These are phyloP conservation scores for Trichosporon faecale DNA, from an alignment of 1,284 basidiomycete genomes.

Conservation along the genomic window DNA sequence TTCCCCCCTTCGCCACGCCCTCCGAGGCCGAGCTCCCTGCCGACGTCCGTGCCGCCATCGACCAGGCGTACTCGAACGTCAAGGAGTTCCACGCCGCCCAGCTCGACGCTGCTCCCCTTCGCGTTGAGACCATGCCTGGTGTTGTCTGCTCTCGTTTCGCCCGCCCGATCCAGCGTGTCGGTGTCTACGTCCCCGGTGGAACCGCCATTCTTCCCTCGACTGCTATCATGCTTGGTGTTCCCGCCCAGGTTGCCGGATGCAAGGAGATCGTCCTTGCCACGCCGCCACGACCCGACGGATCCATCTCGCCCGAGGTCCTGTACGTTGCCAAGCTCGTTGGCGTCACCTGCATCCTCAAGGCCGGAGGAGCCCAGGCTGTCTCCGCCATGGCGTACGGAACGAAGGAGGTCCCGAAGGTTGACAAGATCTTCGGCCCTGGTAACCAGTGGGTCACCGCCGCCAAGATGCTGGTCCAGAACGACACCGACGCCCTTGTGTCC, in stretches of 20 bases:
- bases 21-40: slow-evolving; percentile 60
- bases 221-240: slow-evolving; percentile 96
- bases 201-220: slow-evolving; percentile 96
- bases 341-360: slow-evolving; percentile 81
- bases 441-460: slow-evolving; percentile 99
- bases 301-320: slow-evolving; percentile 89
- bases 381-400: slow-evolving; percentile 97
- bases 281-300: slow-evolving; percentile 85
- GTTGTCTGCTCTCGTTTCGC: slow-evolving; percentile 93
- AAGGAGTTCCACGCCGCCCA: slow-evolving; percentile 86
- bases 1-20: slow-evolving; percentile 53
- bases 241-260: slow-evolving; percentile 96
- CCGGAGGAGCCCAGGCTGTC: slow-evolving; percentile 96
- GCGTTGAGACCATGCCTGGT: slow-evolving; percentile 96
- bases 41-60: slow-evolving; percentile 76
- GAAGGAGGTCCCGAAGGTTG: slow-evolving; percentile 92
- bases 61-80: slow-evolving; percentile 89
- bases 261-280: slow-evolving; percentile 90
- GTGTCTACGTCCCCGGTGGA: slow-evolving; percentile 95
- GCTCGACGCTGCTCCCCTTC: slow-evolving; percentile 65
- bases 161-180: slow-evolving; percentile 88
- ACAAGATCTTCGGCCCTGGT: slow-evolving; percentile 98
- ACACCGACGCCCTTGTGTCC: slow-evolving; percentile 91
- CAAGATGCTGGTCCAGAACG: slow-evolving; percentile 98
- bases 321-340: slow-evolving; percentile 87